Evolutionary conservation across 495 filamentous ascomycete species (phyloP), one percentile per base, ranked within the genome.

Genomic region (Tirmania nivea): DNA sequence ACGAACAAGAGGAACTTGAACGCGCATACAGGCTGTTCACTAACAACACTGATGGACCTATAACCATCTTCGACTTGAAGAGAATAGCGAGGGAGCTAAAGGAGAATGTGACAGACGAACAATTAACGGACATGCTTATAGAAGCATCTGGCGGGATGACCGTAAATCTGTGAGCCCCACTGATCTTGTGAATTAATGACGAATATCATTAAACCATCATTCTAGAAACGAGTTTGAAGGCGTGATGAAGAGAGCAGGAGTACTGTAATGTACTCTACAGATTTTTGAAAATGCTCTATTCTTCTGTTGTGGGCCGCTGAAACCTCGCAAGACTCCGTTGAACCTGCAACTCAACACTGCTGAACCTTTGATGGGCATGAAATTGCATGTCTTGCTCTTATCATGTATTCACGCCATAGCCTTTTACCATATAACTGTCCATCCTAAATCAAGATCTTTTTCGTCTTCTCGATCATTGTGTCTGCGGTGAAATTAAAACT

Each of bases 91-190:
- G 74, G 60, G 77, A 85, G 56, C 66, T 97, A 61, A 80, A 84
- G 65, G 86, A 93, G 60, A 75, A 83, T 56, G 78, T 94, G 34
- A 73, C 73, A 16, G 90, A 95, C 59, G 76, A 83, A 19, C 60
- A 93, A 64, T 67, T 97, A 59, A 75, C 72, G 67, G 85, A 94
- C 71, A 97, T 97, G 90, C 79, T 97, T 48, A 63, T 82, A 39
- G 90, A 95, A 71, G 90, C 86, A 57, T 93, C 88, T 66, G 86
- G 82, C 0, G 85, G 84, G 3, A 76, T 70, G 7, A 71, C 87
- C 10, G 90, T 94, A 31, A 74, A 71, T 49, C 17, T 64, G 61
- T 64, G 36, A 55, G 61, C 56, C 36, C 20, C 25, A 5, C 25
- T 31, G 25, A 7, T 31, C 25, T 31, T 31, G 1, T 31, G 25